A percentile compares a stretch with the other conserved stretches of the same genome.
Evolutionary conservation across 768 basidiomycete species (phyloP).

Genomic region (Tricholoma saponaceum): DNA sequence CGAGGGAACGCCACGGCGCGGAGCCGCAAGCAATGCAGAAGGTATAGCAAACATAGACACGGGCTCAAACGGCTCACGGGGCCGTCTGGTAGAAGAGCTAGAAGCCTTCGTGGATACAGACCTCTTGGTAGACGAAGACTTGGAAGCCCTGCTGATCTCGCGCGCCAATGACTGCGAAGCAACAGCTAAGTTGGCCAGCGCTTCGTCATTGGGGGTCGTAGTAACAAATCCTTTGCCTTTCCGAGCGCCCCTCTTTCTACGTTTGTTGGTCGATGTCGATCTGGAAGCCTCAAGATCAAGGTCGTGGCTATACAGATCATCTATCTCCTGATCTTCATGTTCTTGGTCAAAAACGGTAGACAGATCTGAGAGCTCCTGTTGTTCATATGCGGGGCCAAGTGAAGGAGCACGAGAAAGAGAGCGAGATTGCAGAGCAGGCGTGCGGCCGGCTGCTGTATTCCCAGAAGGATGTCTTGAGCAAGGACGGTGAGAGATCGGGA

Average conservation of each 20-base stretch:
- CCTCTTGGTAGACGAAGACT: constrained; percentile 36
- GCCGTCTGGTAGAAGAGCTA: constrained; percentile 22
- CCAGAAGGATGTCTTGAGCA: constrained; percentile 60
- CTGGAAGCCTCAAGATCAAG: constrained; percentile 41
- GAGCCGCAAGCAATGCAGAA: constrained; percentile 23
- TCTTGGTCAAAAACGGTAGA: constrained; percentile 56
- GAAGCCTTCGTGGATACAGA: constrained; percentile 24
- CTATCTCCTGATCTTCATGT: constrained; percentile 39
- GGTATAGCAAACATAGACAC: constrained; percentile 43
- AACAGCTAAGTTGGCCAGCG: constrained; percentile 66
- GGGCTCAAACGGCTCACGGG: constrained; percentile 36
- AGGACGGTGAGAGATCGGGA: constrained; percentile 68
- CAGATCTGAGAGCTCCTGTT: constrained; percentile 39
- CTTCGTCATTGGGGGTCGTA: constrained; percentile 46
- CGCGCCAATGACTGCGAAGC: constrained; percentile 82
- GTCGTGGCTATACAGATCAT: constrained; percentile 36
- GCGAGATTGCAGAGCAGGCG: constrained; percentile 50
- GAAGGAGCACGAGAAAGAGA: constrained; percentile 64
- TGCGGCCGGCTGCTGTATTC: constrained; percentile 41
- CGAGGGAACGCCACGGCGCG: constrained; percentile 15
- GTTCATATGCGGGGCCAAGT: constrained; percentile 46
- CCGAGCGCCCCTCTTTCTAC: constrained; percentile 80
- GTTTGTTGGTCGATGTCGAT: constrained; percentile 69
- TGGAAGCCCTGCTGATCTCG: constrained; percentile 71
- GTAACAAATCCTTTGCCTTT: constrained; percentile 67